phyloP scores from a whole-genome alignment of 2,329 filamentous ascomycete genomes.

The Nectriaceae sp. region DNA sequence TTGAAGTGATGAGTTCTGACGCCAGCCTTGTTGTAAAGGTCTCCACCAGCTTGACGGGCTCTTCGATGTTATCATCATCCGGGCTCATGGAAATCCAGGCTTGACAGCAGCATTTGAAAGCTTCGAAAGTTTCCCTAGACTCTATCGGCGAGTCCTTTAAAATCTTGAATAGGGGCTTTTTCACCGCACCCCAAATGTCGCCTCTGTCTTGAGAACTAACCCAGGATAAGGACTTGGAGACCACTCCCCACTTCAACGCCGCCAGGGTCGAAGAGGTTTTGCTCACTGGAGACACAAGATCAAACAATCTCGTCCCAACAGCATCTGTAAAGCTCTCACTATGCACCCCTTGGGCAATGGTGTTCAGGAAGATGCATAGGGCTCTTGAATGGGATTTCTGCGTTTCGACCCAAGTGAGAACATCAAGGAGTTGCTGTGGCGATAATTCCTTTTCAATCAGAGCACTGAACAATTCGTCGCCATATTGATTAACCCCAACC shows the following conservation, averaged over 20 bases:
- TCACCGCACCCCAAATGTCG: constrained; percentile 36
- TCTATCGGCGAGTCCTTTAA: constrained; percentile 35
- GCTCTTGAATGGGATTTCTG: constrained; percentile 35
- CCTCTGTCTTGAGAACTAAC: constrained; percentile 28
- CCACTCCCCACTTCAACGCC: constrained; percentile 44
- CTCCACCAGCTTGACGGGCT: constrained; percentile 34
- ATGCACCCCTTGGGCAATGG: constrained; percentile 43
- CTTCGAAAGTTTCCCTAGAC: constrained; percentile 40
- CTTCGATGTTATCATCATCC: constrained; percentile 32
- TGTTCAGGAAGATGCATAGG: constrained; percentile 44
- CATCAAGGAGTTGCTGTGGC: constrained; percentile 43
- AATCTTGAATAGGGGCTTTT: constrained; percentile 34
- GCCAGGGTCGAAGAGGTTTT: constrained; percentile 32
- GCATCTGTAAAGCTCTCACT: constrained; percentile 46
- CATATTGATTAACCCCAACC: constrained; percentile 21
- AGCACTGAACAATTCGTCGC: constrained; percentile 18
- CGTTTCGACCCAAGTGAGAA: constrained; percentile 45
- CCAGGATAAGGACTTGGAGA: constrained; percentile 40
- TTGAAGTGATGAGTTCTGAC: constrained; percentile 28
- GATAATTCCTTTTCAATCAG: constrained; percentile 47
- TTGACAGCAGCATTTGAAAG: constrained; percentile 41
- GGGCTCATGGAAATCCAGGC: constrained; percentile 42
- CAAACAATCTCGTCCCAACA: constrained; percentile 40
- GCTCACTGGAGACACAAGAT: constrained; percentile 33
- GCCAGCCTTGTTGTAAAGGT: constrained; percentile 37